Evolutionary conservation across 106 monocot genomes (phyloP), one percentile per base, ranked within the genome.

Genomic region (Platanthera zijinensis): DNA sequence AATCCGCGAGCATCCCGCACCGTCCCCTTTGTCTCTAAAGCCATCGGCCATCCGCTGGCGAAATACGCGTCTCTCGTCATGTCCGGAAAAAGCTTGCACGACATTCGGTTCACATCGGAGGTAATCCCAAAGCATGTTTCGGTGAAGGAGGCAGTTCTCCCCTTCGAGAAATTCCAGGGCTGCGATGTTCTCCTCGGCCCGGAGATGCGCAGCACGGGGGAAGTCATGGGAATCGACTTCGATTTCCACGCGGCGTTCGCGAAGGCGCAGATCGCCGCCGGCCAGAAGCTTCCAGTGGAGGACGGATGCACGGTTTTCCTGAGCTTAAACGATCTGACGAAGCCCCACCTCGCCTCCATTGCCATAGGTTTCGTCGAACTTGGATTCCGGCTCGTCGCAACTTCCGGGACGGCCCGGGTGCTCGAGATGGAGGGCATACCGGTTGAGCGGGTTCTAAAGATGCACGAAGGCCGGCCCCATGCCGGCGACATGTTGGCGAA

Each of bases 171-270:
- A 80, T 99, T 99, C 79, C 94, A 89, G 80, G 97, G 97, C 2
- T 94, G 97, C 73, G 97, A 99, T 74, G 86, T 99, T 39, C 88
- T 94, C 73, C 92, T 99, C 53, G 97, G 97, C 3, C 97, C 97
- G 28, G 97, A 99, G 83, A 99, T 99, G 97, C 84, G 97, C 14
- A 99, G 97, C 85, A 99, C 97, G 6, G 97, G 97, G 19, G 97
- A 99, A 76, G 97, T 99, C 21, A 99, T 99, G 94, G 97, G 97
- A 30, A 94, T 94, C 57, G 97, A 99, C 49, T 85, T 63, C 46
- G 87, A 89, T 9, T 99, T 99, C 78, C 80, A 91, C 50, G 79
- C 86, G 19, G 97, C 97, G 32, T 99, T 97, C 79, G 97, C 97
- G 0, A 99, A 99, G 84, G 97, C 97, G 28, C 94, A 99, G 76